phyloP scores from a whole-genome alignment of 1,139 yeast genomes.

The Blastobotrys proliferans region DNA sequence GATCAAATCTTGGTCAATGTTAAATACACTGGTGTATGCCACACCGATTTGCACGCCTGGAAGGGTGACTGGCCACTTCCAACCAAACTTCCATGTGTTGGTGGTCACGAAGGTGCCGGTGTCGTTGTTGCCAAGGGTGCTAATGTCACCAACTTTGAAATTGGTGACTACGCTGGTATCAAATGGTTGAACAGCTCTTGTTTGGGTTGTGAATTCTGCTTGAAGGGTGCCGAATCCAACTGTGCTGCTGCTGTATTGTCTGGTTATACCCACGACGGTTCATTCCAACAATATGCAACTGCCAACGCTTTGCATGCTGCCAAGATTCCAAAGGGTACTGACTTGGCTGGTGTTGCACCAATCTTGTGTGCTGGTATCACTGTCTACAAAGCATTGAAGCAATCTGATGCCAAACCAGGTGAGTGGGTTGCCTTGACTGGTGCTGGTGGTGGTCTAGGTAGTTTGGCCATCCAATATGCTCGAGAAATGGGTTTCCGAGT shows the following conservation, averaged over 20 bases:
- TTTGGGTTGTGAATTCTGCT: conserved; percentile 69
- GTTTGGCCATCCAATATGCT: conserved; percentile 77
- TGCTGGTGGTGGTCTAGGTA: conserved; percentile 84
- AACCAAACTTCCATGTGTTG: conserved; percentile 65
- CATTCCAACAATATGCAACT: conserved; percentile 80
- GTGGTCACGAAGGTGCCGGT: conserved; percentile 90
- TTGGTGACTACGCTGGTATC: conserved; percentile 77
- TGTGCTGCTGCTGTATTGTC: conserved; percentile 66
- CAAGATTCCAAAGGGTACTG: conserved; percentile 62
- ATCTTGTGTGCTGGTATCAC: conserved; percentile 80
- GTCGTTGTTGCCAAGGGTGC: conserved; percentile 70
- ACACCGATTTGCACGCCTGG: conserved; percentile 69
- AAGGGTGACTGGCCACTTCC: conserved; percentile 68
- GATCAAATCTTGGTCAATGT: conserved; percentile 59
- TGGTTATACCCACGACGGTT: conserved; percentile 78
- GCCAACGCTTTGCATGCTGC: conserved; percentile 89
- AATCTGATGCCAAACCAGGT: conserved; percentile 62
- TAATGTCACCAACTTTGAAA: conserved; percentile 62
- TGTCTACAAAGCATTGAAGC: conserved; percentile 76
- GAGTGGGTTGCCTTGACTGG: conserved; percentile 80
- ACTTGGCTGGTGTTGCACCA: conserved; percentile 73
- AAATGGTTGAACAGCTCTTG: conserved; percentile 72
- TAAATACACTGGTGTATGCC: conserved; percentile 65
- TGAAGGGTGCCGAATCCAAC: conserved; percentile 62
- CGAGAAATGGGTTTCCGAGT: conserved; percentile 79